phyloP scores from a whole-genome alignment of 192 early-diverging fungal genomes.

The Haplosporangium gracile region DNA sequence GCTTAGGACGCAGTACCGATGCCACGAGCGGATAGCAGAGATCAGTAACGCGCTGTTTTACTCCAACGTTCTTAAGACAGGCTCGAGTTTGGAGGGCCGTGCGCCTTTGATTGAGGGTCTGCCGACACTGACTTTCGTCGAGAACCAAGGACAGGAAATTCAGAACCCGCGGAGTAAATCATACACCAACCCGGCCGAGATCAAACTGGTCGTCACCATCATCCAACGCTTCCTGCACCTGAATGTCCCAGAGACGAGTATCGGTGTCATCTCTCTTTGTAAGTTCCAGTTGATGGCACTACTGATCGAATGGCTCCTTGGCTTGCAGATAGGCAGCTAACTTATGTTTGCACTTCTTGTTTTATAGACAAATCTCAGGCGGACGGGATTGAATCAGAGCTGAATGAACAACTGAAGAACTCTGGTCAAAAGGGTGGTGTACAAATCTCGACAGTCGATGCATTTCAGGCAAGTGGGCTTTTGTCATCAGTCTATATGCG shows the following conservation, averaged over 20 bases:
- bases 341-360: not conserved
- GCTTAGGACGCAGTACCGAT: conserved; percentile 82
- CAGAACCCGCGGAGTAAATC: conserved; percentile 62
- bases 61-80: conserved; percentile 61
- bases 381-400: conserved; percentile 57
- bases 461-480: conserved; percentile 65
- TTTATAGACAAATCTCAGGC: conserved; percentile 73
- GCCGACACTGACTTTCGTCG: conserved; percentile 70
- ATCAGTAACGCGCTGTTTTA: conserved; percentile 79
- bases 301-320: not conserved
- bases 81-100: conserved; percentile 44
- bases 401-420: conserved; percentile 25
- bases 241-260: conserved; percentile 59
- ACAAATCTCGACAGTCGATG: conserved; percentile 77
- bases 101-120: conserved; percentile 62
- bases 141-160: conserved; percentile 65
- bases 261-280: conserved; percentile 83
- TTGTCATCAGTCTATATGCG: not conserved
- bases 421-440: conserved; percentile 49
- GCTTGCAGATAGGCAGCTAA: not conserved
- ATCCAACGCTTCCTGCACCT: conserved; percentile 57
- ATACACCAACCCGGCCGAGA: conserved; percentile 69
- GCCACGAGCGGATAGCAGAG: conserved; percentile 73
- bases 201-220: conserved; percentile 56
- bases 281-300: conserved; percentile 23